Base-by-base conservation (phyloP, 805 yeast genomes). In the Cyberlindnera suaveolens region DNA sequence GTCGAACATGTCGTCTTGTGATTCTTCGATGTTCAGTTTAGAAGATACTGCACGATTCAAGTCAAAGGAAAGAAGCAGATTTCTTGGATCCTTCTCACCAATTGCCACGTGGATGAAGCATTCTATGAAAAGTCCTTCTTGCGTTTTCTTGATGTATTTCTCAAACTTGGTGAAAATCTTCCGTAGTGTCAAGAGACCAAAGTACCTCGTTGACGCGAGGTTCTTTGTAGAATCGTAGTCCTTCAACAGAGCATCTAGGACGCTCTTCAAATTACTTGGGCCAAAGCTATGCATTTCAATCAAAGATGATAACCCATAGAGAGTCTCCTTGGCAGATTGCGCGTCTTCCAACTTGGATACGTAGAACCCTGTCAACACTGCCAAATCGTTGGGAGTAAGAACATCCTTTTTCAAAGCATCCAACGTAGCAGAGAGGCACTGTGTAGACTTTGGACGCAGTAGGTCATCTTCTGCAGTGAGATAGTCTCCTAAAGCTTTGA, bases 11-110 rank as follows among this genome's bases (percentile, higher is more conserved):
- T 85, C 87, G 50, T 83, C 82, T 29, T 74, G 57, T 54, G 61
- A 65, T n/a, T 62, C 60, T 34, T 62, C 50, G 39, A 77, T 67
- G 3, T 67, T 64, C 36, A 88, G 56, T 5, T 67, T 60, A 53
- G 91, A 86, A 2, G 95, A 84, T 2, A 75, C 47, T 35, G 35
- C 32, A 33, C 75, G 66, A 4, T 68, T 64, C 36, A 88, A 57
- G 4, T 67, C 59, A 55, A 93, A 89, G 1, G 95, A 85, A 1
- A 74, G 47, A 53, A 93, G 59, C 48, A 93, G 68, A 62, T 95
- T 93, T 46, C 85, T 73, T 3, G 99, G 99, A 62, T 93, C 99
- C 54, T 93, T 95, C 57, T 93, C 99, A 32, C 95, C 95, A 14
- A 78, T 70, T 3, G 95, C 85, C 26, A 88, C 57, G 44, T 79